phyloP scores from a whole-genome alignment of 148 eudicot species.

The Amaranthus cruentus region DNA sequence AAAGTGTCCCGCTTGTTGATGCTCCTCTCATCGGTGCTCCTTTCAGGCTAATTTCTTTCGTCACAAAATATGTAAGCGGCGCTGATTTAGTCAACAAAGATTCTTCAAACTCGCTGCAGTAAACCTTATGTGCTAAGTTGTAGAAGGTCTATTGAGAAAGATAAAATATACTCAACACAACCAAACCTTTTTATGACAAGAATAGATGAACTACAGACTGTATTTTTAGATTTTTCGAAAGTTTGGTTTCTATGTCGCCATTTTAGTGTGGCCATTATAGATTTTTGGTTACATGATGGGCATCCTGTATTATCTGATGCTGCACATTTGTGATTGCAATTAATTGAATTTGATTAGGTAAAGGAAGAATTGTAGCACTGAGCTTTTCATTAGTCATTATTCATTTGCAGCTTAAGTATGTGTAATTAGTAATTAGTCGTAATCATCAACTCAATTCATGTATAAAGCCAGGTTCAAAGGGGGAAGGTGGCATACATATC shows the following conservation, averaged over 20 bases:
- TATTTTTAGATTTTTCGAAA: neutral
- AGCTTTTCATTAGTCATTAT: neutral
- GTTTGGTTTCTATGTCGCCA: neutral
- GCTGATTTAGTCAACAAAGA: constrained; percentile 66
- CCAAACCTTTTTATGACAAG: neutral
- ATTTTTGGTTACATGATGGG: constrained; percentile 13
- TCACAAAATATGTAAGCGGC: constrained; percentile 88
- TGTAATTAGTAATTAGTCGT: no score
- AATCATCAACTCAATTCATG: no score
- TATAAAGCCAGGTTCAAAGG: no score
- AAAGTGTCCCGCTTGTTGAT: constrained; percentile 53
- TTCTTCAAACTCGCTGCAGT: constrained; percentile 16
- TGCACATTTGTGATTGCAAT: constrained; percentile 6
- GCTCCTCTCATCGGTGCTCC: constrained; percentile 95
- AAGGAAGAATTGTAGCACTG: neutral
- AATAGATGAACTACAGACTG: neutral
- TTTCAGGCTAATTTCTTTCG: constrained; percentile 72
- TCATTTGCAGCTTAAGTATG: neutral
- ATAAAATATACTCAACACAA: neutral
- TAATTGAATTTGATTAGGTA: constrained; percentile 1
- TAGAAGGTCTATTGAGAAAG: neutral
- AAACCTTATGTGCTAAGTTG: constrained; percentile 1
- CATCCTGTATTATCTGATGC: constrained; percentile 1
- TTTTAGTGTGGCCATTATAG: constrained; percentile 3
- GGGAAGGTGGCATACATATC: no score